These are phyloP conservation scores for Athelia psychrophila DNA, from an alignment of 1,284 basidiomycete genomes.

Conservation along the genomic window DNA sequence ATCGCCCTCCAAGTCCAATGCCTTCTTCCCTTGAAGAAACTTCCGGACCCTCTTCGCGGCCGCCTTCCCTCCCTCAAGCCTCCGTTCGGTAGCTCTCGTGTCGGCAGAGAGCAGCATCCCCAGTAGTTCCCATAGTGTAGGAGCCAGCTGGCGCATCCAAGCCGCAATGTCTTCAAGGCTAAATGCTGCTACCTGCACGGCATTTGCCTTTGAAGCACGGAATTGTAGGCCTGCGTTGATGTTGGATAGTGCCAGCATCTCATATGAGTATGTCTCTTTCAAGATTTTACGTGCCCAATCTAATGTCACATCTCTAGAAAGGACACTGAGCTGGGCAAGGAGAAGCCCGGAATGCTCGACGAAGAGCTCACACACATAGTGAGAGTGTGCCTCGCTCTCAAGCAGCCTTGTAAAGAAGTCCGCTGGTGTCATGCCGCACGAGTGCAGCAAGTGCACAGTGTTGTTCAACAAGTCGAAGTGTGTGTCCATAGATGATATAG, in stretches of 20 bases:
- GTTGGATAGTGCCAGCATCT: conserved; percentile 1
- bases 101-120: conserved; percentile 1
- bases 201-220: background rate
- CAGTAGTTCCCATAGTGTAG: conserved; percentile 9
- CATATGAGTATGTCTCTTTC: background rate
- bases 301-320: too few species aligned
- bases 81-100: background rate
- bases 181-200: conserved; percentile 9
- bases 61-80: too few species aligned
- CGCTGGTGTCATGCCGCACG: too few species aligned
- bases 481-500: too few species aligned
- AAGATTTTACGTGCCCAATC: too few species aligned
- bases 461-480: too few species aligned
- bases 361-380: too few species aligned
- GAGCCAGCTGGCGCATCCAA: conserved; percentile 5
- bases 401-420: too few species aligned
- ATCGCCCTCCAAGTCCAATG: background rate
- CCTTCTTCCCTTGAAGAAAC: background rate
- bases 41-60: background rate
- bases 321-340: too few species aligned
- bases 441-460: too few species aligned
- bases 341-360: too few species aligned
- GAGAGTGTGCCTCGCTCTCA: too few species aligned
- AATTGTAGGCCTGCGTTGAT: background rate
- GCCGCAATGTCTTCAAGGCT: conserved; percentile 6